Percentiles rank a stretch among this genome's conserved stretches.
phyloP scores from a whole-genome alignment of 2,329 filamentous ascomycete species.

The Clonostachys rosea region DNA sequence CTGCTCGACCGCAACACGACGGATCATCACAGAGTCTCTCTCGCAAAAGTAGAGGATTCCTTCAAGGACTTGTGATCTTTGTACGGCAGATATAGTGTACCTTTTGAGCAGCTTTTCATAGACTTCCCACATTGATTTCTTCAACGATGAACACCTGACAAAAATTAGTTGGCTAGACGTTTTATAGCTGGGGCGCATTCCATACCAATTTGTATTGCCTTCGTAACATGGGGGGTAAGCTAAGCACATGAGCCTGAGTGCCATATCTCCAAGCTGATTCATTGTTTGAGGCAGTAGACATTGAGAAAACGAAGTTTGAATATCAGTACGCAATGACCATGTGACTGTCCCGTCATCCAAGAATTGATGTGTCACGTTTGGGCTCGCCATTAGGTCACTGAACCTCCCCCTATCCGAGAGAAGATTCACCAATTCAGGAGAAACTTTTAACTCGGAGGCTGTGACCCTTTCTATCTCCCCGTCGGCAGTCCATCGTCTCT shows the following conservation, averaged over 20 bases:
- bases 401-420: slow-evolving; percentile 9
- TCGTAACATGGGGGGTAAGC: slow-evolving; percentile 22
- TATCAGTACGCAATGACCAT: slow-evolving; percentile 11
- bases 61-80: slow-evolving; percentile 14
- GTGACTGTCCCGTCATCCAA: slow-evolving; percentile 10
- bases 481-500: slow-evolving; percentile 14
- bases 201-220: slow-evolving; percentile 21
- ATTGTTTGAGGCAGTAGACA: slow-evolving; percentile 6
- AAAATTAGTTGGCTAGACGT: rapidly evolving
- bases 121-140: slow-evolving; percentile 17
- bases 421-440: slow-evolving; percentile 7
- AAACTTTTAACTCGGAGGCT: slow-evolving; percentile 14
- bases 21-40: slow-evolving; percentile 17
- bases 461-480: slow-evolving; percentile 16
- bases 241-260: slow-evolving; percentile 17
- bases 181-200: neutral
- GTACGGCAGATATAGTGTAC: slow-evolving; percentile 6
- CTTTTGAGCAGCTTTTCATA: slow-evolving; percentile 9
- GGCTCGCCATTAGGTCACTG: neutral
- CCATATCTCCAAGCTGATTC: slow-evolving; percentile 10
- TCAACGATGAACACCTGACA: slow-evolving; percentile 13
- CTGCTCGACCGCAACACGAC: slow-evolving; percentile 12
- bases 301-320: neutral
- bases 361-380: slow-evolving; percentile 6
- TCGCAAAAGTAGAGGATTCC: slow-evolving; percentile 21